Base-by-base conservation (phyloP, 2,329 filamentous ascomycete genomes). In the Neocucurbitaria cava region DNA sequence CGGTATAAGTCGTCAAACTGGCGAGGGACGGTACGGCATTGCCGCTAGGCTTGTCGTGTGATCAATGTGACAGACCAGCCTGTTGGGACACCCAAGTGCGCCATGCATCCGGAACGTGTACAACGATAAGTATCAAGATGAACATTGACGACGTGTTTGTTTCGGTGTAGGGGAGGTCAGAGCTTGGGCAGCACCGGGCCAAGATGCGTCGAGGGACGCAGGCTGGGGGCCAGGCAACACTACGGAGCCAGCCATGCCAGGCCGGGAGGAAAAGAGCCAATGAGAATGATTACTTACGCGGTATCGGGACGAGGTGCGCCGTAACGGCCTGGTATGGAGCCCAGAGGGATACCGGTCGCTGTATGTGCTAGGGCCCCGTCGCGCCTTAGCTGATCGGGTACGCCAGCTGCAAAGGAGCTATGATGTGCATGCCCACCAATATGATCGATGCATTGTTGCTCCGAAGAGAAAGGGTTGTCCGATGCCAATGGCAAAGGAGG, bases 271-370 rank as follows among this genome's bases (percentile, higher is more conserved):
- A 38, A 62, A 45, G 56, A 53, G 56, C 73, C 73, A 81, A 81
- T 76, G 71, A 73, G 70, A 71, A 51, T 55, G 57, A 52, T 57
- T 69, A 85, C 83, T 81, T 82, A 85, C 83, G 78, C 79, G 74
- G 78, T 74, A 73, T 85, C 82, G 79, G 80, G 75, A 75, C 80
- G 81, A 72, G 78, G 78, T 74, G 80, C 66, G 69, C 78, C 77
- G 78, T 82, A 84, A 76, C 81, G 79, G 76, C 65, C 60, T 60
- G 80, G 69, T 71, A 78, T 77, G 73, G 79, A 81, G 68, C 73
- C 76, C 67, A 82, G 78, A 54, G 78, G 78, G 47, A 78, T 74
- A 65, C 77, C 75, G 52, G 74, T 69, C 52, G 78, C 67, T 68
- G 79, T 76, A 65, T 82, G 78, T 62, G 76, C 75, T 66, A 83